Base-by-base conservation (phyloP, 495 filamentous ascomycete genomes). In the Aspergillus bertholletiae region DNA sequence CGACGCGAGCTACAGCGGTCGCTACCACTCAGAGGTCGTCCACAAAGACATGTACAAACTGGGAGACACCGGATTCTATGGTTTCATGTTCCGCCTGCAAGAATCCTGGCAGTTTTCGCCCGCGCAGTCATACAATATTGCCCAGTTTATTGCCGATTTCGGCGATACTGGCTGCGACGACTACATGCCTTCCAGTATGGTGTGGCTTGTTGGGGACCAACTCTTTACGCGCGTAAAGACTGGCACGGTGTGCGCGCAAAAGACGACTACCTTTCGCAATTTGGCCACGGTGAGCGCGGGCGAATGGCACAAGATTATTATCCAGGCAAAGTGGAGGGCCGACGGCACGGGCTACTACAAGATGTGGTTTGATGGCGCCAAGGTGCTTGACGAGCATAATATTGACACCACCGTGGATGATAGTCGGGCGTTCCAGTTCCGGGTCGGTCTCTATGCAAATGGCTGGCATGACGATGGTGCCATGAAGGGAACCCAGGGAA, bases 81-180 rank as follows among this genome's bases (percentile, higher is more conserved):
- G 80, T 9, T 84, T 84, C 58, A 66, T 68, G 3, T 83, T 83
- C 68, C 72, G 75, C 7, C 72, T 83, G 5, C 67, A 74, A 47
- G 56, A 75, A 3, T 30, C 66, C 60, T 84, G 80, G 80, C 63
- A 82, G 53, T 77, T 77, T 58, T 49, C 53, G 23, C 71, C 73
- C 20, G 66, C 71, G 0, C 79, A 82, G 60, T 66, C 57, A 23
- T 84, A 75, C 63, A 80, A 82, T 58, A 51, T 82, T 41, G 78
- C 74, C 0, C 80, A 84, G 55, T 84, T 81, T 64, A 84, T 84
- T 57, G 77, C 77, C 51, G 69, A 81, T 55, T 80, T 82, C 59
- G 60, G 59, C 1, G 70, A 76, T 51, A 67, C 71, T 4, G 65
- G 68, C 22, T 80, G 79, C 50, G 80, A 82, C 44, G 70, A 71